Evolutionary conservation across 2,329 filamentous ascomycete genomes (phyloP).

Genomic region (Lasiodiplodia sp.): DNA sequence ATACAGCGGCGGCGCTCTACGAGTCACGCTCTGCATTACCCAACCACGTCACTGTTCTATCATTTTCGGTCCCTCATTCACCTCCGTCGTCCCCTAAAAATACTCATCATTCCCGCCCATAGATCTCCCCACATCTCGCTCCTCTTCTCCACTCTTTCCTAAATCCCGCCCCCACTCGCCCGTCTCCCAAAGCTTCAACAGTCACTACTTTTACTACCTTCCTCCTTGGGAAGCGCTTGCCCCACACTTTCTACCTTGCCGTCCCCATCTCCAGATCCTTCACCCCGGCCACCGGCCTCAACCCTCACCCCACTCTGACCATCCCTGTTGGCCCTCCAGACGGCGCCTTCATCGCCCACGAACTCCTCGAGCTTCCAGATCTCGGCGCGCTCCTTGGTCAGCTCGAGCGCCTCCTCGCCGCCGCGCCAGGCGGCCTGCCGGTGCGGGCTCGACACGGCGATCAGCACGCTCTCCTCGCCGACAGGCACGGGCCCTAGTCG

Average conservation of each 20-base stretch:
- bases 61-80: neutral
- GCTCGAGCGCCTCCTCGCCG: conserved; percentile 87
- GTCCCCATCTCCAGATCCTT: neutral
- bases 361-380: conserved; percentile 96
- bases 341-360: conserved; percentile 72
- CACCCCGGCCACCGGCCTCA: conserved; percentile 34
- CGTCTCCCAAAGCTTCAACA: neutral
- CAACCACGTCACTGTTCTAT: neutral
- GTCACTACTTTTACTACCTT: neutral
- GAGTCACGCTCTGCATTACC: neutral
- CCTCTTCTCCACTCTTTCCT: conserved; percentile 1
- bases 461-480: conserved; percentile 90
- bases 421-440: conserved; percentile 84
- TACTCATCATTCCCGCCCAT: neutral
- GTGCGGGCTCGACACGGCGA: conserved; percentile 85
- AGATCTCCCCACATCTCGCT: neutral
- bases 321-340: conserved; percentile 90
- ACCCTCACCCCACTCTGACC: conserved; percentile 65
- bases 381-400: conserved; percentile 86
- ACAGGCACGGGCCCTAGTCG: conserved; percentile 85
- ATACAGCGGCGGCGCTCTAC: neutral
- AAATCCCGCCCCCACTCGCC: neutral
- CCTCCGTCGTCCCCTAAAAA: conserved; percentile 21
- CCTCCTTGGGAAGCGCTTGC: neutral
- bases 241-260: neutral